These are phyloP conservation scores for Mycena leptocephala DNA, from an alignment of 768 basidiomycete species.

Conservation along the genomic window DNA sequence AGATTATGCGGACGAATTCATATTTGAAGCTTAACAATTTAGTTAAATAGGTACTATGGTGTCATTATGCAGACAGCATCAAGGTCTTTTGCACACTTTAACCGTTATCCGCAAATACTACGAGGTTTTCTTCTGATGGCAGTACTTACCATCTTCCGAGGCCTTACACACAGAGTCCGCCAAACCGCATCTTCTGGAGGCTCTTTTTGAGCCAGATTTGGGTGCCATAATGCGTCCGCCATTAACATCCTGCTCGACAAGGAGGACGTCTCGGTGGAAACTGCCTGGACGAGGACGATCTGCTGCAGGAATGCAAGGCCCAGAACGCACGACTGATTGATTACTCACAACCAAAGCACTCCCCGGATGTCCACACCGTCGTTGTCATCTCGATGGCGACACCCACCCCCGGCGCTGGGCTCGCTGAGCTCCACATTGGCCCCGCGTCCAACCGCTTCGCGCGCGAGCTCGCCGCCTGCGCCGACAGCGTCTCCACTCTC, in stretches of 20 bases:
- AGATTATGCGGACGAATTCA: too few species aligned
- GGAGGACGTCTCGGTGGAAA: conserved; percentile 91
- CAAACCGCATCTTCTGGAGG: conserved; percentile 67
- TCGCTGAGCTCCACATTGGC: conserved; percentile 80
- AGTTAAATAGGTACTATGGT: too few species aligned
- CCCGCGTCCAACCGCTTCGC: conserved; percentile 91
- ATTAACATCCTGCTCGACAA: conserved; percentile 94
- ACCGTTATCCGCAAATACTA: too few species aligned
- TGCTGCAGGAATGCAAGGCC: conserved; percentile 95
- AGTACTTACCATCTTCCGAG: too few species aligned
- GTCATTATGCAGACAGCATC: too few species aligned
- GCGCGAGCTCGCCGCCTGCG: conserved; percentile 87
- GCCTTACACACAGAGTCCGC: conserved; percentile 25
- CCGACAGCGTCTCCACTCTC: conserved; percentile 79
- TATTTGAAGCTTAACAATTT: too few species aligned
- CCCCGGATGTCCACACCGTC: conserved; percentile 85
- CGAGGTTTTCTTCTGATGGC: too few species aligned
- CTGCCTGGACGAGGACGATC: conserved; percentile 95
- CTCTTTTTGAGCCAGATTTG: conserved; percentile 77
- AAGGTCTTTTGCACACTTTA: too few species aligned
- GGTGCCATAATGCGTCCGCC: conserved; percentile 89
- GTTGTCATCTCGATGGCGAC: conserved; percentile 95
- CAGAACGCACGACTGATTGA: conserved; percentile 93
- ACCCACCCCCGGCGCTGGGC: conserved; percentile 84
- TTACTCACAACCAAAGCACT: conserved; percentile 86